Evolutionary conservation across 257 asterid species (phyloP).

Genomic region (Hygrophila difformis): DNA sequence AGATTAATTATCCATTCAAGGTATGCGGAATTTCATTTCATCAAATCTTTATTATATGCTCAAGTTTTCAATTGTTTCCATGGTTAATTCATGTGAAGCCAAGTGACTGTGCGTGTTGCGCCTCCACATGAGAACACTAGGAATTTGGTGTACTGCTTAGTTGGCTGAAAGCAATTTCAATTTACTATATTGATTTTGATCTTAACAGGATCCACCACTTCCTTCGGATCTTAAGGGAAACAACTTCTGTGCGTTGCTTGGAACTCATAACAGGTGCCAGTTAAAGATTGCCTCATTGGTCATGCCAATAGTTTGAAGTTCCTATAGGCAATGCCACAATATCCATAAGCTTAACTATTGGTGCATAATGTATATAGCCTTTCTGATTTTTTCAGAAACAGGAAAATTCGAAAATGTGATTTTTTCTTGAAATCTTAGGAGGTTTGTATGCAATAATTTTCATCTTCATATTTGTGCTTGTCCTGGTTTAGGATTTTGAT

Average conservation of each 20-base stretch:
- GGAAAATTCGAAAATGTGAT: no score
- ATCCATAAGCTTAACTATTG: conserved; percentile 1
- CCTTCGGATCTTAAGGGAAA: conserved; percentile 88
- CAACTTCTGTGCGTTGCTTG: conserved; percentile 68
- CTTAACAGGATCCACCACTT: conserved; percentile 68
- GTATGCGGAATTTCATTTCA: conserved; percentile 25
- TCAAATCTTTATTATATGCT: conserved; percentile 2
- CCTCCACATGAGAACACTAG: conserved; percentile 15
- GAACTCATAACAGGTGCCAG: conserved; percentile 87
- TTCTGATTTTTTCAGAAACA: no score
- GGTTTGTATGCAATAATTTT: conserved; percentile 9
- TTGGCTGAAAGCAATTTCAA: conserved; percentile 13
- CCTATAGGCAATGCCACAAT: background rate
- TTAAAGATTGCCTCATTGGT: conserved; percentile 2
- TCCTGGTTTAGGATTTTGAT: conserved; percentile 13
- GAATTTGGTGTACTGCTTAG: conserved; percentile 6
- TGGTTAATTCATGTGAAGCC: conserved; percentile 13
- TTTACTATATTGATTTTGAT: conserved; percentile 20
- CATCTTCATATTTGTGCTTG: conserved; percentile 2
- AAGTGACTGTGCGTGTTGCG: conserved; percentile 5
- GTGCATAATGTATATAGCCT: conserved; percentile 5
- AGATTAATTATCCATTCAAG: conserved; percentile 82
- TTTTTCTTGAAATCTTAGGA: conserved; percentile 6
- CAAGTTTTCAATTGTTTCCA: conserved; percentile 6
- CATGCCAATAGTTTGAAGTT: conserved; percentile 10